phyloP scores from a whole-genome alignment of 2,329 filamentous ascomycete species.

The Leptographium wingfieldii region DNA sequence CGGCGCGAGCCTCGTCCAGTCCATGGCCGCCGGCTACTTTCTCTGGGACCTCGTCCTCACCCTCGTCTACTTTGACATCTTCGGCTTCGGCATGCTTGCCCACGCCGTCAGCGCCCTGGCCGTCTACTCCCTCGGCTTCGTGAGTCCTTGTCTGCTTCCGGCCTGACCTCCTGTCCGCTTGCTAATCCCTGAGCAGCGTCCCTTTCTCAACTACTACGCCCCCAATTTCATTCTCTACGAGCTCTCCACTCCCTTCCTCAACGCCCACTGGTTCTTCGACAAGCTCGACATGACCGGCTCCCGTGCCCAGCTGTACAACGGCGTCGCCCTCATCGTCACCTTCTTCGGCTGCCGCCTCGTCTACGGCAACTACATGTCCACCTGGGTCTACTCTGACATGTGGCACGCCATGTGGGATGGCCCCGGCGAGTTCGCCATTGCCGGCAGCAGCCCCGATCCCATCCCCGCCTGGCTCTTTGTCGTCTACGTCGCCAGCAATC shows the following conservation, averaged over 20 bases:
- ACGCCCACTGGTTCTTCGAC: constrained; percentile 87
- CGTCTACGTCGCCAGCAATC: constrained; percentile 57
- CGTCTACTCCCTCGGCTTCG: constrained; percentile 69
- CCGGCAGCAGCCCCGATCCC: constrained; percentile 23
- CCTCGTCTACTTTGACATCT: constrained; percentile 53
- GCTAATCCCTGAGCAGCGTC: constrained; percentile 41
- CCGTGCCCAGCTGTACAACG: constrained; percentile 62
- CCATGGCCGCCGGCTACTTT: constrained; percentile 70
- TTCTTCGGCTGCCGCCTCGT: constrained; percentile 69
- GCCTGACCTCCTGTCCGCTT: too few species aligned
- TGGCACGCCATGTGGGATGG: constrained; percentile 41
- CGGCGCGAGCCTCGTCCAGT: constrained; percentile 58
- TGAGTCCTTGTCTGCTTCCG: constrained; percentile 31
- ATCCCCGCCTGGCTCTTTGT: constrained; percentile 59
- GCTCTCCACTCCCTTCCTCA: constrained; percentile 72
- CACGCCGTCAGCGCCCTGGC: constrained; percentile 63
- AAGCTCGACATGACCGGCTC: constrained; percentile 72
- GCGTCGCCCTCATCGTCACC: constrained; percentile 54
- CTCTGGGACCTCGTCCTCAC: constrained; percentile 70
- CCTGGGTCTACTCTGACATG: constrained; percentile 58
- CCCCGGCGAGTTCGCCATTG: constrained; percentile 18
- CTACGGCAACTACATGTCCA: constrained; percentile 64
- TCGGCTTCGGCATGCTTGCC: constrained; percentile 63
- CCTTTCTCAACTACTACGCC: constrained; percentile 75
- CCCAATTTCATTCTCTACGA: constrained; percentile 78